These are phyloP conservation scores for Aureobasidium uvarum DNA, from an alignment of 2,329 filamentous ascomycete genomes.

Conservation along the genomic window DNA sequence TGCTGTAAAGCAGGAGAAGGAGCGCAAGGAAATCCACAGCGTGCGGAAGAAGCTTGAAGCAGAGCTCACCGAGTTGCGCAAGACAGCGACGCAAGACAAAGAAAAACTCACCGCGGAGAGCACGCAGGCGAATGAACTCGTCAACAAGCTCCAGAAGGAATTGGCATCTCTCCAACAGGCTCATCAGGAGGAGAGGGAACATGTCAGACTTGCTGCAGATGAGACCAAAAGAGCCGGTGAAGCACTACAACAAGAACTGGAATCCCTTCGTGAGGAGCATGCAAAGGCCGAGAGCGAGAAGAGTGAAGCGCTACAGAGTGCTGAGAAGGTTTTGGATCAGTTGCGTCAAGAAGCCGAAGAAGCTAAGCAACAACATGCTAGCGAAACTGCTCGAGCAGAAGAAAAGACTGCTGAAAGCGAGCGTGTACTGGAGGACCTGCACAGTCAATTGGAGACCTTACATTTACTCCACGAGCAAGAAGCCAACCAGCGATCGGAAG, in stretches of 20 bases:
- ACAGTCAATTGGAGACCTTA: conserved; percentile 9
- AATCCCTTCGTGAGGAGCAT: conserved; percentile 9
- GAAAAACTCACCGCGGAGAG: conserved; percentile 20
- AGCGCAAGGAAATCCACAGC: conserved; percentile 27
- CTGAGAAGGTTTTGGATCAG: conserved; percentile 10
- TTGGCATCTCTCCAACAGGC: conserved; percentile 10
- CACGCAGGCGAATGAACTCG: conserved; percentile 16
- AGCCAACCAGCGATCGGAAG: conserved; percentile 12
- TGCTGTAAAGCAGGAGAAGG: conserved; percentile 24
- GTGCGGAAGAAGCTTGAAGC: conserved; percentile 21
- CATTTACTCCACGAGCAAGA: conserved; percentile 13
- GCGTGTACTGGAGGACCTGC: conserved; percentile 12
- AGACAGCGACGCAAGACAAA: conserved; percentile 22
- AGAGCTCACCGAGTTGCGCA: conserved; percentile 6
- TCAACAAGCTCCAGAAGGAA: conserved; percentile 27
- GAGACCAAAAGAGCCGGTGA: conserved; percentile 26
- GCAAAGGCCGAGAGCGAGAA: conserved; percentile 14
- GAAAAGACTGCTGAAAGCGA: conserved; percentile 17
- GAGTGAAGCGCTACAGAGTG: not conserved
- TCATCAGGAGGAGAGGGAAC: conserved; percentile 11
- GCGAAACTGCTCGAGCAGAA: conserved; percentile 5
- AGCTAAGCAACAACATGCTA: conserved; percentile 6
- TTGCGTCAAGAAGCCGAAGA: conserved; percentile 13
- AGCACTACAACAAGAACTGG: conserved; percentile 22
- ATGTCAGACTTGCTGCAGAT: conserved; percentile 1